phyloP scores from a whole-genome alignment of 2,329 filamentous ascomycete genomes.

The Stagonosporopsis cucurbitacearum region DNA sequence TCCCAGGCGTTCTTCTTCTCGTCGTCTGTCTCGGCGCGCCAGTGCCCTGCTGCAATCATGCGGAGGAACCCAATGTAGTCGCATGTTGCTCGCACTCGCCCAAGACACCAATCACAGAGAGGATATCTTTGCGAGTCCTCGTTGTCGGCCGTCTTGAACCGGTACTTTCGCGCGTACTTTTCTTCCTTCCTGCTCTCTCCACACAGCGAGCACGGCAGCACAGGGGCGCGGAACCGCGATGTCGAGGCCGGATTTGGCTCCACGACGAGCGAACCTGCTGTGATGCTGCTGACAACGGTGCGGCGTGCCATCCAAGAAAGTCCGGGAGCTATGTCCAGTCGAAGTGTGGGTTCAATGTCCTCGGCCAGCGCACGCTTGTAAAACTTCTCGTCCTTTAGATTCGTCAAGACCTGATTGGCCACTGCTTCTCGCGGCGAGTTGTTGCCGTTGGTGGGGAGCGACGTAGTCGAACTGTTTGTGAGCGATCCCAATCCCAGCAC shows the following conservation, averaged over 20 bases:
- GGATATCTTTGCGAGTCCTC: conserved; percentile 89
- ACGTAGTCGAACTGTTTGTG: conserved; percentile 59
- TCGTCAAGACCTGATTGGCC: conserved; percentile 54
- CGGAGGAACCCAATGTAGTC: conserved; percentile 92
- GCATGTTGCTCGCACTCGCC: conserved; percentile 83
- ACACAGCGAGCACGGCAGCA: conserved; percentile 82
- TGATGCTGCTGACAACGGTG: conserved; percentile 81
- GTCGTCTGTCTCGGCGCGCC: conserved; percentile 81
- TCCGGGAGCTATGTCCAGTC: conserved; percentile 86
- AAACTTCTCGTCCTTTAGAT: conserved; percentile 88
- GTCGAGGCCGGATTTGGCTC: conserved; percentile 68
- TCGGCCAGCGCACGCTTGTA: conserved; percentile 89
- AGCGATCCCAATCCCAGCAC: conserved; percentile 62
- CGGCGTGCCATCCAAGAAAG: conserved; percentile 93
- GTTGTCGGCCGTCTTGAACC: conserved; percentile 86
- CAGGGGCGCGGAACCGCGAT: conserved; percentile 61
- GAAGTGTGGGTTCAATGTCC: conserved; percentile 92
- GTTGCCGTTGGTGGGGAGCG: conserved; percentile 43
- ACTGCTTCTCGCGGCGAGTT: conserved; percentile 45
- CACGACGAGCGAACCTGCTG: conserved; percentile 84
- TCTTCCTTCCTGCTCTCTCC: conserved; percentile 79
- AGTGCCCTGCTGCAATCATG: conserved; percentile 90
- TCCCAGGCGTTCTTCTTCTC: conserved; percentile 92
- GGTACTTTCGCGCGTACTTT: conserved; percentile 77
- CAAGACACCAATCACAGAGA: conserved; percentile 86